phyloP scores from a whole-genome alignment of 108 stramenopile species.

The Cyclotella cryptica region DNA sequence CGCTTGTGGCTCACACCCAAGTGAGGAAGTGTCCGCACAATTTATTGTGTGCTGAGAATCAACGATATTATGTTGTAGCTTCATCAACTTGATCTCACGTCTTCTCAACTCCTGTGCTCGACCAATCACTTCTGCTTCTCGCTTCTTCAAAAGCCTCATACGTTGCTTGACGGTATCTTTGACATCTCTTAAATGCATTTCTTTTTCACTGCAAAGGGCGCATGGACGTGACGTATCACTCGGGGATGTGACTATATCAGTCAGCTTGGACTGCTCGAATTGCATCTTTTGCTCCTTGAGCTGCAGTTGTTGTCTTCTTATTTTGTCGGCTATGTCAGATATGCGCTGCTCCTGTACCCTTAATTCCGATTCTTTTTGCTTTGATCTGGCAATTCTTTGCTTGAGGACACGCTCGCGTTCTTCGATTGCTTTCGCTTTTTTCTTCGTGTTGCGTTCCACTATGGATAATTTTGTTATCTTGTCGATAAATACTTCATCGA shows the following conservation, averaged over 20 bases:
- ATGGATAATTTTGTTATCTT: conserved; percentile 21
- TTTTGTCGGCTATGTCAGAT: conserved; percentile 29
- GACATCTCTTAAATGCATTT: conserved; percentile 14
- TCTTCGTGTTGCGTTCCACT: conserved; percentile 15
- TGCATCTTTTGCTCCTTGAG: conserved; percentile 35
- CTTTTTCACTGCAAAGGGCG: conserved; percentile 13
- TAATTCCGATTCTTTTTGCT: conserved; percentile 22
- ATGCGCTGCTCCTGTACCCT: conserved; percentile 31
- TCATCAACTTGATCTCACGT: conserved; percentile 17
- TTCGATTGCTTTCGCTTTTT: conserved; percentile 18
- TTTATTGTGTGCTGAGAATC: too few relatives aligned
- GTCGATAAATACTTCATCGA: conserved; percentile 24
- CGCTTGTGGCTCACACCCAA: background rate
- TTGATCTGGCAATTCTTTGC: conserved; percentile 2
- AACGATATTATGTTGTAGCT: conserved; percentile 9
- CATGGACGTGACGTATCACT: conserved; percentile 18
- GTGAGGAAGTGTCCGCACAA: too few relatives aligned
- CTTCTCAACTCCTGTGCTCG: conserved; percentile 15
- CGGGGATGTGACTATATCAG: background rate
- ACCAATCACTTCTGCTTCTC: conserved; percentile 27
- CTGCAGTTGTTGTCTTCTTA: conserved; percentile 26
- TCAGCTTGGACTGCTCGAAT: conserved; percentile 21
- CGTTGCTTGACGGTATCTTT: conserved; percentile 15
- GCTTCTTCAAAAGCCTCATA: conserved; percentile 10
- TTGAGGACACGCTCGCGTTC: conserved; percentile 26